Base-by-base conservation (phyloP, 73 alveolate genomes). In the Tetrahymena borealis region DNA sequence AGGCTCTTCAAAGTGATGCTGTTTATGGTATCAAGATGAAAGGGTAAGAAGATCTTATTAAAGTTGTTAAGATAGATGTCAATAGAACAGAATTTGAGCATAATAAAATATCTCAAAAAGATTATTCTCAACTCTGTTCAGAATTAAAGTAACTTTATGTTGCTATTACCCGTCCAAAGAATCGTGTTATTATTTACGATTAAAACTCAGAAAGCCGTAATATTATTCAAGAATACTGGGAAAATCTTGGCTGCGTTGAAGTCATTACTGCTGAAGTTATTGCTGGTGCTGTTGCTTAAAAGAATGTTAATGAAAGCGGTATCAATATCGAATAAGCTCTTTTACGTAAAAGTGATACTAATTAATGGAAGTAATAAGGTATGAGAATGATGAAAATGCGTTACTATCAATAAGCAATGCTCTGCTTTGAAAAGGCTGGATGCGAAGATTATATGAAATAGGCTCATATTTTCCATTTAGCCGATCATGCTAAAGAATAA, bases 131-230 rank as follows among this genome's bases (percentile, higher is more conserved):
- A 16, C 91, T 95, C 11, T 95, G 96, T 90, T 32, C 94, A 18
- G 98, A 95, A 28, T 78, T 95, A 12, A 95, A 95, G 90, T 94
- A 94, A 8, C 91, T 95, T 2, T 95, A 95, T 91, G 97, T 95
- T 16, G 96, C 96, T 1, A 94, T 95, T 33, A 95, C 97, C 3
- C 91, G 97, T 78, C 96, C 98, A 13, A 96, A 93, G 94, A 94
- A 94, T 11, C 78, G 96, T 37, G 60, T 96, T 16, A 91, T 96
- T 15, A 90, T 96, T 38, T 96, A 94, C 77, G 98, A 96, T 78
- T 90, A 90, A 28, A 91, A 92, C 33, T 37, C 43, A 38, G 36
- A 35, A 1, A 37, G 32, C 36, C 77, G 96, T 39, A 39, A 95
- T 2, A 78, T 91, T 13, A 32, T 91, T 32, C 39, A 79, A 43